Percentiles rank a stretch among this genome's conserved stretches.
These are phyloP conservation scores for Laburnicola sp. DNA, from an alignment of 2,329 filamentous ascomycete species.

Conservation along the genomic window DNA sequence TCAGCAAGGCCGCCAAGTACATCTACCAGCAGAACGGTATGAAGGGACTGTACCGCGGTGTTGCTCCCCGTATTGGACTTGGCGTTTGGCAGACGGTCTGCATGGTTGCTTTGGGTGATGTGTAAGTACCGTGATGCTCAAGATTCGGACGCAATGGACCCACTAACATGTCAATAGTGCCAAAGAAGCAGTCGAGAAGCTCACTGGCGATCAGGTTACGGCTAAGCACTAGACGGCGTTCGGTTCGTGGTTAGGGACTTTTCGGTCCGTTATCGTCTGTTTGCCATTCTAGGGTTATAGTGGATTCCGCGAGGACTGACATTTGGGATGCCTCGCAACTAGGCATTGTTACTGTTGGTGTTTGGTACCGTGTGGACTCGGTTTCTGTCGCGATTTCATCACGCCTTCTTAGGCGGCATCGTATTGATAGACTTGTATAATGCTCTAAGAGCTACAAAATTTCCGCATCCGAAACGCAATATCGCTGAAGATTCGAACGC, in stretches of 20 bases:
- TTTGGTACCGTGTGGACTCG: slow-evolving; percentile 2
- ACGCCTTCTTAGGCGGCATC: background rate
- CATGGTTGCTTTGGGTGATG: slow-evolving; percentile 98
- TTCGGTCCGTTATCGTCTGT: background rate
- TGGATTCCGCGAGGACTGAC: slow-evolving; percentile 7
- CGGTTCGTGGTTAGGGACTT: slow-evolving; percentile 9
- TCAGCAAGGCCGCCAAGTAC: slow-evolving; percentile 78
- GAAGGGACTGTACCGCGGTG: slow-evolving; percentile 92
- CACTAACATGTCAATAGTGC: slow-evolving; percentile 53
- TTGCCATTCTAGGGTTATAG: slow-evolving; percentile 6
- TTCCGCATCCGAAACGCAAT: background rate
- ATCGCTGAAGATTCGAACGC: no score
- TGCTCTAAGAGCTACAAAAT: background rate
- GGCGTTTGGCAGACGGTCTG: slow-evolving; percentile 99
- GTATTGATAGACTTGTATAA: slow-evolving; percentile 7
- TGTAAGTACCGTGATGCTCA: slow-evolving; percentile 63
- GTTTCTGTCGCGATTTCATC: background rate
- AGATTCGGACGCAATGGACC: background rate
- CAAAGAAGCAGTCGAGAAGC: slow-evolving; percentile 67
- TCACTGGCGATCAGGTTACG: slow-evolving; percentile 65
- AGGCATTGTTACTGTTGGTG: background rate
- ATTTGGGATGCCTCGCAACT: slow-evolving; percentile 5
- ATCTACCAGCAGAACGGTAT: slow-evolving; percentile 90
- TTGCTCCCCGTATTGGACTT: slow-evolving; percentile 89
- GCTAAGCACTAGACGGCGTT: slow-evolving; percentile 62